phyloP scores from a whole-genome alignment of 768 basidiomycete genomes.

The Lactarius psammicola region DNA sequence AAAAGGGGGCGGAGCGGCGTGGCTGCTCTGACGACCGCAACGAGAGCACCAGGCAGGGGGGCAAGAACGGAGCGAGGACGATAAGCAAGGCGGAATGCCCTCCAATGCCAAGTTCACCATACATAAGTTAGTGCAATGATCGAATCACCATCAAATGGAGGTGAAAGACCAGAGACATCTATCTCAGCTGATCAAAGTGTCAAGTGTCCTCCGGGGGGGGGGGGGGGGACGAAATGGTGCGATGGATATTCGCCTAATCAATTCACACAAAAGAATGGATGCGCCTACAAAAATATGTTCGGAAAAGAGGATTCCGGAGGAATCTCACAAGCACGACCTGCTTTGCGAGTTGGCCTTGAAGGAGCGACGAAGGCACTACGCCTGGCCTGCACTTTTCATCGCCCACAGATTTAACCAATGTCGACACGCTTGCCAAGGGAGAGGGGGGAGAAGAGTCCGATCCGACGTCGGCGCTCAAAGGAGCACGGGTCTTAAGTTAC shows the following conservation, averaged over 20 bases:
- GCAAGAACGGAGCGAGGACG: background rate
- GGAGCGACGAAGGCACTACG: conserved; percentile 66
- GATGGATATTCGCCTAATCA: conserved; percentile 88
- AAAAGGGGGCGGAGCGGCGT: background rate
- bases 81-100: too few species aligned
- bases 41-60: too few species aligned
- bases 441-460: background rate
- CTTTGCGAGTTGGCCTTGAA: conserved; percentile 58
- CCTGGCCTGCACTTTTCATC: conserved; percentile 51
- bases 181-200: conserved; percentile 92
- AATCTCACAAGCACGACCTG: conserved; percentile 33
- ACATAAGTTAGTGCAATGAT: conserved; percentile 37
- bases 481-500: background rate
- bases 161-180: conserved; percentile 38
- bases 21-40: too few species aligned
- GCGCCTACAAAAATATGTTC: conserved; percentile 55
- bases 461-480: background rate
- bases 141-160: conserved; percentile 21
- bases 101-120: too few species aligned
- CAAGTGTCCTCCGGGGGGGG: conserved; percentile 91
- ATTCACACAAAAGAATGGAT: conserved; percentile 88
- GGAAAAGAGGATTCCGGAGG: too few species aligned
- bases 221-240: conserved; percentile 90
- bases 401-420: too few species aligned
- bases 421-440: too few species aligned